Conservation (phyloP, 1,284 basidiomycete species). For the Polyporus tsugae region DNA sequence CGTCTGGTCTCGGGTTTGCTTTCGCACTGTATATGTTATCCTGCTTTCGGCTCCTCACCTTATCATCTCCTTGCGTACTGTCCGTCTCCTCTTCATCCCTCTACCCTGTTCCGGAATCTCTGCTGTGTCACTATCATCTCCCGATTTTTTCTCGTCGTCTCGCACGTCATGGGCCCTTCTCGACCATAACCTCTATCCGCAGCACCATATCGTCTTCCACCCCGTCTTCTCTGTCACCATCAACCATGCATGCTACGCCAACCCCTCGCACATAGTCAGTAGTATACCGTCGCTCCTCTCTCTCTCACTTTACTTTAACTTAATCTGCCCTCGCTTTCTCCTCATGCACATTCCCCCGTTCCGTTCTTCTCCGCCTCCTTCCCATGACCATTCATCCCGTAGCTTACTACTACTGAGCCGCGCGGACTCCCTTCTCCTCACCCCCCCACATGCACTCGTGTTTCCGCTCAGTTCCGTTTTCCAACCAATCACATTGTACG, state of each 20-base stretch:
- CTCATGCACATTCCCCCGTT: constrained; percentile 13
- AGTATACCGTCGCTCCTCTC: constrained; percentile 5
- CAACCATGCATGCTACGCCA: constrained; percentile 15
- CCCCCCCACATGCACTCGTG: neutral
- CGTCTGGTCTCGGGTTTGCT: constrained; percentile 14
- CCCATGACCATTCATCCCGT: neutral
- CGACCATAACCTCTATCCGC: constrained; percentile 28
- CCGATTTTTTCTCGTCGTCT: constrained; percentile 2
- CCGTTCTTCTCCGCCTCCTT: constrained; percentile 3
- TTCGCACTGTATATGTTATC: constrained; percentile 22
- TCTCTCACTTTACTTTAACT: neutral
- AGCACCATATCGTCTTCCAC: constrained; percentile 13
- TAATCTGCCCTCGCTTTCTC: constrained; percentile 7
- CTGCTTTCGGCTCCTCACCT: constrained; percentile 8
- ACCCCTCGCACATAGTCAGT: constrained; percentile 3
- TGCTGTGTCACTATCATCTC: constrained; percentile 17
- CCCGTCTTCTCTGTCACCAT: constrained; percentile 7
- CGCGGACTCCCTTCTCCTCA: neutral
- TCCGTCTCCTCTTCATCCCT: constrained; percentile 22
- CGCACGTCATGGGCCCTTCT: constrained; percentile 20
- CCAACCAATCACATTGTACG: constrained; percentile 6
- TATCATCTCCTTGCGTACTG: constrained; percentile 3
- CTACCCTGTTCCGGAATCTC: constrained; percentile 18
- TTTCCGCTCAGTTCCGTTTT: neutral
- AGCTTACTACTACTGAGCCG: neutral